phyloP scores from a whole-genome alignment of 106 monocot species.

The Dendrobium catenatum region DNA sequence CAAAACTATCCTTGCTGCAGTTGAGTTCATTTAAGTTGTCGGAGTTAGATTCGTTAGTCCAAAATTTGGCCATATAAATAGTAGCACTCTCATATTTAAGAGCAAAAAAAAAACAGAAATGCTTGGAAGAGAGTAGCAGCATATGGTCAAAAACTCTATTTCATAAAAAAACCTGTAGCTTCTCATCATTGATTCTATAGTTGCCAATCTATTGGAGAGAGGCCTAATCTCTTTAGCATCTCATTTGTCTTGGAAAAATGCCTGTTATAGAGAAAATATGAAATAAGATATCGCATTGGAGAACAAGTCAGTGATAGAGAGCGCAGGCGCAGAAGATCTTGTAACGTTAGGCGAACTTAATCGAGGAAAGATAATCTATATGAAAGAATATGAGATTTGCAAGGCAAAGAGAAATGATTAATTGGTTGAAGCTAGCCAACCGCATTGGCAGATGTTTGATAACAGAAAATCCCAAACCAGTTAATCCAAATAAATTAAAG shows the following conservation, averaged over 20 bases:
- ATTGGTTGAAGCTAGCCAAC: not conserved
- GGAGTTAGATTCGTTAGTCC: not conserved
- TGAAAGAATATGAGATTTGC: not conserved
- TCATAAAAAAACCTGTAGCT: not conserved
- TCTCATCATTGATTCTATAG: slow-evolving; percentile 22
- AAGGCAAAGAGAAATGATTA: not conserved
- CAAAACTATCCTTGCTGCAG: not conserved
- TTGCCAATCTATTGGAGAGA: slow-evolving; percentile 81
- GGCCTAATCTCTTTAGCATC: slow-evolving; percentile 43
- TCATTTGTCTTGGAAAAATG: slow-evolving; percentile 82
- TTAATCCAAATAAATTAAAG: not conserved
- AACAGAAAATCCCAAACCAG: not conserved
- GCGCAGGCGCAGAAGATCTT: not conserved
- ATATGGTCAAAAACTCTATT: not conserved
- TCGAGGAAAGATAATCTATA: not conserved
- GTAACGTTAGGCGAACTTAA: not conserved
- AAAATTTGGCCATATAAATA: not conserved
- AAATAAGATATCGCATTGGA: not conserved
- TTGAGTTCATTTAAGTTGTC: not conserved
- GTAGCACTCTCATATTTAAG: not conserved
- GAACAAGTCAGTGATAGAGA: not conserved
- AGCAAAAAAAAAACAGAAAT: not conserved
- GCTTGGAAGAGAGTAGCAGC: not conserved
- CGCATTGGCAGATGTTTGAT: not conserved
- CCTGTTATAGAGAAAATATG: slow-evolving; percentile 25